These are phyloP conservation scores for Cynara cardunculus DNA, from an alignment of 129 eudicot genomes.

Conservation along the genomic window DNA sequence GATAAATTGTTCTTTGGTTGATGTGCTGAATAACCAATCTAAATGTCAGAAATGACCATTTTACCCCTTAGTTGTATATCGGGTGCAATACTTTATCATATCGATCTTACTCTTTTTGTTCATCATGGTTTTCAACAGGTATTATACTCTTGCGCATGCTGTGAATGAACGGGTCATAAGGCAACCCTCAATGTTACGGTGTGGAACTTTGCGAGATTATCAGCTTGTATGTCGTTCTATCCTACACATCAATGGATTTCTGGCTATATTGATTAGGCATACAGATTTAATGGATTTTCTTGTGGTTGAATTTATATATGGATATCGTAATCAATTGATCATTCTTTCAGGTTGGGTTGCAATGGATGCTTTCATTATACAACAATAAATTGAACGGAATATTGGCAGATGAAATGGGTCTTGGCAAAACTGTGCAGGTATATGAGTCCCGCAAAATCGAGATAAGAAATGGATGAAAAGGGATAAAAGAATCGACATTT, in stretches of 20 bases:
- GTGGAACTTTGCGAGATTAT: slow-evolving; percentile 91
- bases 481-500: not conserved
- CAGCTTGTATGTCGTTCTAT: slow-evolving; percentile 70
- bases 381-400: slow-evolving; percentile 94
- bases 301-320: not conserved
- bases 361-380: slow-evolving; percentile 98
- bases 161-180: slow-evolving; percentile 85
- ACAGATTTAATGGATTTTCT: slow-evolving; percentile 2
- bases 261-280: not conserved
- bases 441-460: not conserved
- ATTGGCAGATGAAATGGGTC: slow-evolving; percentile 99
- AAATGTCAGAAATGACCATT: not conserved
- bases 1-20: not conserved
- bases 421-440: slow-evolving; percentile 99
- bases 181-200: slow-evolving; percentile 91
- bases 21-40: not conserved
- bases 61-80: not conserved
- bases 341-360: slow-evolving; percentile 82
- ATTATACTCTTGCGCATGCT: slow-evolving; percentile 95
- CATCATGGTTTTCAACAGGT: slow-evolving; percentile 43
- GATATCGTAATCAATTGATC: slow-evolving; percentile 11
- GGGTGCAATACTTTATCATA: not conserved
- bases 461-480: not conserved
- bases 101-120: not conserved
- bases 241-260: not conserved